A percentile compares a stretch with the other conserved stretches of the same genome.
Evolutionary conservation across 257 asterid species (phyloP).

Genomic region (Solanum bukasovii): DNA sequence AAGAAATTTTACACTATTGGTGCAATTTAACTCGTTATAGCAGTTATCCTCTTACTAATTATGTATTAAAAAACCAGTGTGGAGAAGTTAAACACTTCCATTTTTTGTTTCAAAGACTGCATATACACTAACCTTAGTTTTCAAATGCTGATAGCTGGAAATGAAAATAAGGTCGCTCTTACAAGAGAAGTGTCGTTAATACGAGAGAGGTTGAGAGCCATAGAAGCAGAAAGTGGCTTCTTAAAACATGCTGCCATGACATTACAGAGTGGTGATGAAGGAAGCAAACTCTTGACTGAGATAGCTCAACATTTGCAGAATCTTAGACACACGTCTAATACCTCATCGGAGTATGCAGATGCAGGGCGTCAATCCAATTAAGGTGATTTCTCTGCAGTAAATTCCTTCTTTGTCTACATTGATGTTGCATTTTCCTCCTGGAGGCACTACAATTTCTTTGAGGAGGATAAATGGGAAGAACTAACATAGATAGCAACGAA

Average conservation of each 20-base stretch:
- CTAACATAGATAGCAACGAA: not conserved
- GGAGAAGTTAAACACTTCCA: not conserved
- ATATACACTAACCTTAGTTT: not conserved
- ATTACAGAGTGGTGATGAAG: constrained; percentile 61
- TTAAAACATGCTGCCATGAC: constrained; percentile 76
- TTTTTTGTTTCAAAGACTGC: not conserved
- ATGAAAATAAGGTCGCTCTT: constrained; percentile 19
- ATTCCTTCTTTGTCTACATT: not conserved
- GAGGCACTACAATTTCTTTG: not conserved
- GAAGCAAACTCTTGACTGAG: constrained; percentile 58
- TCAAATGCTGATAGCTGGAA: constrained; percentile 4
- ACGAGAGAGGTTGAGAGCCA: constrained; percentile 42
- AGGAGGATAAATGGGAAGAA: not conserved
- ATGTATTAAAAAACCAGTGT: too few species aligned
- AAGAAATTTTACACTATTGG: not conserved
- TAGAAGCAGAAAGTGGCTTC: constrained; percentile 64
- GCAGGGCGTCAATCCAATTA: not conserved
- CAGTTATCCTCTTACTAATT: not conserved
- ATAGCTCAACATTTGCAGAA: constrained; percentile 68
- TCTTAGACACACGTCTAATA: constrained; percentile 27
- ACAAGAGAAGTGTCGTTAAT: constrained; percentile 42
- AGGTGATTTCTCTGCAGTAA: not conserved
- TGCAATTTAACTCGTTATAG: not conserved
- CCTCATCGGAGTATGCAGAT: not conserved
- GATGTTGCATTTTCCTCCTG: not conserved